Percentiles rank a stretch among this genome's conserved stretches.
These are phyloP conservation scores for Neonectria magnoliae DNA, from an alignment of 2,329 filamentous ascomycete genomes.

Conservation along the genomic window DNA sequence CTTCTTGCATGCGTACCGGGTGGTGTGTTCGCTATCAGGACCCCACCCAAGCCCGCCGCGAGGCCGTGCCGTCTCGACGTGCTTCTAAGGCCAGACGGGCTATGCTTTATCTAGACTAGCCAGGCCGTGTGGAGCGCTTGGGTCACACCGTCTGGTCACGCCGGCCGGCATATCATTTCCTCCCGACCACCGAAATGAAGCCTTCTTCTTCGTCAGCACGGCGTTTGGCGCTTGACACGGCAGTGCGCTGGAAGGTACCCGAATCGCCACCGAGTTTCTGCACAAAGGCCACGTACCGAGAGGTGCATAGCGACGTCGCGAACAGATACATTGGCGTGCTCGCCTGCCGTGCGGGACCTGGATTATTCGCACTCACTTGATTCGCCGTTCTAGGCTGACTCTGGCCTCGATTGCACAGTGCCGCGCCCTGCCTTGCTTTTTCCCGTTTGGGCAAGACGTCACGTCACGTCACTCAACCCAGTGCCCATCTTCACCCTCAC, in stretches of 20 bases:
- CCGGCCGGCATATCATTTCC: slow-evolving; percentile 42
- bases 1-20: slow-evolving; percentile 31
- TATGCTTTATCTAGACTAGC: slow-evolving; percentile 14
- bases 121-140: slow-evolving; percentile 15
- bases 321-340: slow-evolving; percentile 16
- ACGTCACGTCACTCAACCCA: slow-evolving; percentile 32
- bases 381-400: not conserved
- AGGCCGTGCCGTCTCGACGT: slow-evolving; percentile 17
- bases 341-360: slow-evolving; percentile 29
- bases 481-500: slow-evolving; percentile 25
- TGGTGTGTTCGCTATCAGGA: slow-evolving; percentile 40
- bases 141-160: slow-evolving; percentile 40
- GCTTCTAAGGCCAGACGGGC: slow-evolving; percentile 4
- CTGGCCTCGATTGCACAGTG: slow-evolving; percentile 30
- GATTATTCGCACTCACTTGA: slow-evolving; percentile 25
- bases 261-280: slow-evolving; percentile 35
- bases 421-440: slow-evolving; percentile 14
- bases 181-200: slow-evolving; percentile 31
- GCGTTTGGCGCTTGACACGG: not conserved
- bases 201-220: slow-evolving; percentile 19
- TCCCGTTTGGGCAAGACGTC: slow-evolving; percentile 34
- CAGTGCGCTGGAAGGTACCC: slow-evolving; percentile 35
- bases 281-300: slow-evolving; percentile 33
- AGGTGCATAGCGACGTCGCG: slow-evolving; percentile 29
- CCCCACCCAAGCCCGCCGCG: slow-evolving; percentile 28